Evolutionary conservation across 345 rosid genomes (phyloP).

Genomic region (Acer campestre): DNA sequence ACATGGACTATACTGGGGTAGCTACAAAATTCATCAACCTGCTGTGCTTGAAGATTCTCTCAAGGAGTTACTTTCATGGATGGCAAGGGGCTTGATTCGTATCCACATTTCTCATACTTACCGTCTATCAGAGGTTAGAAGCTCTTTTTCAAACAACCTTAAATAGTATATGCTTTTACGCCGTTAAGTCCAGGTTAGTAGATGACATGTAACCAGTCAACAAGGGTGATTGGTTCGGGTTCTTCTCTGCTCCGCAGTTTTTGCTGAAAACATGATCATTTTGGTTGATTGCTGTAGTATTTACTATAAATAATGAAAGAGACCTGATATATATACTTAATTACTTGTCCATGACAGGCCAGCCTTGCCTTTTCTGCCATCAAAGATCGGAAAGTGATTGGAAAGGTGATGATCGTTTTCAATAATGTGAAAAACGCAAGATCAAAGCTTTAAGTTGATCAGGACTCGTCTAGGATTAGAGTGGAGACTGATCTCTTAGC

Average conservation of each 20-base stretch:
- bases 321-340: conserved; percentile 8
- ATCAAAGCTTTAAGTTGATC: conserved; percentile 60
- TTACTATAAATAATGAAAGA: background rate
- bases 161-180: background rate
- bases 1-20: conserved; percentile 98
- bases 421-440: conserved; percentile 38
- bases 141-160: background rate
- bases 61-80: conserved; percentile 80
- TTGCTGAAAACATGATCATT: background rate
- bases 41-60: conserved; percentile 68
- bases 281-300: background rate
- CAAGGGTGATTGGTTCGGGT: background rate
- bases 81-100: conserved; percentile 62
- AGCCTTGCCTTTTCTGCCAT: conserved; percentile 75
- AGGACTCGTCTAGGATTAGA: background rate
- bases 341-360: conserved; percentile 56
- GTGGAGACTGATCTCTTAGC: background rate
- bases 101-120: conserved; percentile 76
- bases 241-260: background rate
- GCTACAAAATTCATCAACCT: conserved; percentile 67
- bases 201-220: background rate
- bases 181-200: background rate
- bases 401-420: conserved; percentile 78
- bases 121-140: conserved; percentile 65
- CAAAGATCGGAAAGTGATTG: conserved; percentile 84